Conservation (phyloP, 1,284 basidiomycete species). For the Gomphus sp. region DNA sequence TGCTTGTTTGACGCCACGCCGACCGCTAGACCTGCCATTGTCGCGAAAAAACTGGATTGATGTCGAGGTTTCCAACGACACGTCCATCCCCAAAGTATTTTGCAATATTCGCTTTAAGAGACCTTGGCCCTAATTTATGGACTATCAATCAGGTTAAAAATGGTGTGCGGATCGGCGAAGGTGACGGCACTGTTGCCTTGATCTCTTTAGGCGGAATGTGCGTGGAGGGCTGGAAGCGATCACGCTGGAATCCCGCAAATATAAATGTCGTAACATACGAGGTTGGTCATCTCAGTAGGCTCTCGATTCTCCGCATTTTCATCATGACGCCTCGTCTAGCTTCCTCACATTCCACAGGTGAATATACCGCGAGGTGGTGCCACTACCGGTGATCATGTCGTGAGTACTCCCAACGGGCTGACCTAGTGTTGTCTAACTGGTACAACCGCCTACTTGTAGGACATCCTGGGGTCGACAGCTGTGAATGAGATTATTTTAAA, state of each 20-base stretch:
- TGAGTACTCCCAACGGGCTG: background rate
- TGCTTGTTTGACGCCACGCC: slow-evolving; percentile 33
- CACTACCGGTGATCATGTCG: slow-evolving; percentile 82
- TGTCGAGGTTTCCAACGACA: slow-evolving; percentile 64
- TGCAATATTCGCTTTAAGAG: background rate
- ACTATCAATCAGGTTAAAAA: slow-evolving; percentile 44
- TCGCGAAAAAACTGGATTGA: slow-evolving; percentile 76
- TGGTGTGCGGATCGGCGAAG: slow-evolving; percentile 86
- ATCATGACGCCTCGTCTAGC: slow-evolving; percentile 30
- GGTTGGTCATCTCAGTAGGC: slow-evolving; percentile 28
- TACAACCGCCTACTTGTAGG: slow-evolving; percentile 21
- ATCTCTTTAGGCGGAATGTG: slow-evolving; percentile 94
- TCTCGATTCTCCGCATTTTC: background rate
- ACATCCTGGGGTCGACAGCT: slow-evolving; percentile 82
- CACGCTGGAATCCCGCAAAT: slow-evolving; percentile 89
- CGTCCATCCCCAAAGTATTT: slow-evolving; percentile 47
- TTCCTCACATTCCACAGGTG: slow-evolving; percentile 75
- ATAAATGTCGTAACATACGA: slow-evolving; percentile 85
- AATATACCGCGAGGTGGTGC: slow-evolving; percentile 83
- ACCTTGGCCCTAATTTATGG: background rate
- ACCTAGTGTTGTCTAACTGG: background rate
- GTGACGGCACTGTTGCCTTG: slow-evolving; percentile 92
- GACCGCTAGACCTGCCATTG: slow-evolving; percentile 50
- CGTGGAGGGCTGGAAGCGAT: slow-evolving; percentile 87
- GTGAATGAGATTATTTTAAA: slow-evolving; percentile 90